phyloP scores from a whole-genome alignment of 805 yeast genomes.

The Saturnispora sanitii region DNA sequence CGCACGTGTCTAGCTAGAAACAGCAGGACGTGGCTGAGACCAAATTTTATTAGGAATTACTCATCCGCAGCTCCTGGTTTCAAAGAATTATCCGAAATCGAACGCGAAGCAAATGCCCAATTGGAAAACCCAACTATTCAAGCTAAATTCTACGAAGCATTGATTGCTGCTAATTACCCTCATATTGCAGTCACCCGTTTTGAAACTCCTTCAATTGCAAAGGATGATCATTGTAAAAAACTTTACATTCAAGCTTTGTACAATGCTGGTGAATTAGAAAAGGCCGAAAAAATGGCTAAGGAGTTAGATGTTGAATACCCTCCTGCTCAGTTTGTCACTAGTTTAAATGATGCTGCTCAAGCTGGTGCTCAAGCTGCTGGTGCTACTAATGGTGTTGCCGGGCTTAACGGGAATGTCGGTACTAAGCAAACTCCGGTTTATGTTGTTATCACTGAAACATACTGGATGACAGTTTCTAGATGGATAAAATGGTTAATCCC shows the following conservation, averaged over 20 bases:
- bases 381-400: slow-evolving; percentile 9
- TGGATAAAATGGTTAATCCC: slow-evolving; percentile 88
- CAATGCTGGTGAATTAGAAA: slow-evolving; percentile 64
- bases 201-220: slow-evolving; percentile 89
- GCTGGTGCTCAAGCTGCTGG: slow-evolving; percentile 6
- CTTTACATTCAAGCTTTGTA: slow-evolving; percentile 75
- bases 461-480: slow-evolving; percentile 64
- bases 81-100: slow-evolving; percentile 48
- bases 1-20: neutral
- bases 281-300: slow-evolving; percentile 60
- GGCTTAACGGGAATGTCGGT: slow-evolving; percentile 31
- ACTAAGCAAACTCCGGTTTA: slow-evolving; percentile 78
- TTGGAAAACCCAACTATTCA: slow-evolving; percentile 61
- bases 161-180: slow-evolving; percentile 80
- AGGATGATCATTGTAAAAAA: slow-evolving; percentile 67
- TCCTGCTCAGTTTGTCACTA: slow-evolving; percentile 6
- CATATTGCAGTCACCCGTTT: slow-evolving; percentile 90
- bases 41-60: slow-evolving; percentile 1
- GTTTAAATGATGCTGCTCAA: slow-evolving; percentile 4
- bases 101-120: slow-evolving; percentile 78
- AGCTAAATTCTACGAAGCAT: slow-evolving; percentile 69
- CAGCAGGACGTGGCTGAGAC: neutral
- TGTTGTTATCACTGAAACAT: slow-evolving; percentile 85
- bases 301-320: slow-evolving; percentile 26
- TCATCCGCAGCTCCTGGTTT: slow-evolving; percentile 15